Base-by-base conservation (phyloP, 2,329 filamentous ascomycete genomes). In the Tolypocladium ovalisporum region DNA sequence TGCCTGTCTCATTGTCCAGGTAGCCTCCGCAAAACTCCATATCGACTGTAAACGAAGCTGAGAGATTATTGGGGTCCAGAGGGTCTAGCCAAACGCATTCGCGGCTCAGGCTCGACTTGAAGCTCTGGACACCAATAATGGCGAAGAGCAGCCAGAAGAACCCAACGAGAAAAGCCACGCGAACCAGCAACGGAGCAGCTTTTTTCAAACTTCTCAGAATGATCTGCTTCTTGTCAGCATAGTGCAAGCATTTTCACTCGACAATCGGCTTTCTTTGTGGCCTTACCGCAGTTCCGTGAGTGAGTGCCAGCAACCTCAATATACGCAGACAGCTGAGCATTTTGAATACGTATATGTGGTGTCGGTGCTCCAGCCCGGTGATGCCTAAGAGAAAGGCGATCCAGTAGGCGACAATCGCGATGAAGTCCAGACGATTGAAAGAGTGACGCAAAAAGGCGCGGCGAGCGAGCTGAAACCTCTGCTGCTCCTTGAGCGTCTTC, bases 61-160 rank as follows among this genome's bases (percentile, higher is more conserved):
- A 70, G 35, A 82, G 66, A 54, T 78, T 86, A 62, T 71, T 76
- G 66, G 74, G 85, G 55, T 85, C 76, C 5, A 66, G 60, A 6
- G 86, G 85, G 61, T 90, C 86, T 54, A 88, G 72, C 88, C 88
- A 94, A 35, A 90, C 85, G 68, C 89, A 94, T 61, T 85, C 86
- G 53, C 89, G 86, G 63, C 82, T 83, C 29, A 93, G 73, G 70
- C 89, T 93, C 10, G 88, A 86, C 72, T 93, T 93, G 76, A 99
- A 99, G 72, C 89, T 96, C 70, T 99, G 95, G 27, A 99, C 88
- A 7, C 94, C 95, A 58, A 99, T 86, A 61, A 99, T 97, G 40
- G 91, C 94, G 74, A 99, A 99, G 13, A 97, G 76, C 47, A 99
- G 81, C 94, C 94, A 99, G 73, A 99, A 99, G 74, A 99, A 99